Evolutionary conservation across 208 protist species (phyloP), one percentile per base, ranked within the genome.

Genomic region (Angomonas deanei): DNA sequence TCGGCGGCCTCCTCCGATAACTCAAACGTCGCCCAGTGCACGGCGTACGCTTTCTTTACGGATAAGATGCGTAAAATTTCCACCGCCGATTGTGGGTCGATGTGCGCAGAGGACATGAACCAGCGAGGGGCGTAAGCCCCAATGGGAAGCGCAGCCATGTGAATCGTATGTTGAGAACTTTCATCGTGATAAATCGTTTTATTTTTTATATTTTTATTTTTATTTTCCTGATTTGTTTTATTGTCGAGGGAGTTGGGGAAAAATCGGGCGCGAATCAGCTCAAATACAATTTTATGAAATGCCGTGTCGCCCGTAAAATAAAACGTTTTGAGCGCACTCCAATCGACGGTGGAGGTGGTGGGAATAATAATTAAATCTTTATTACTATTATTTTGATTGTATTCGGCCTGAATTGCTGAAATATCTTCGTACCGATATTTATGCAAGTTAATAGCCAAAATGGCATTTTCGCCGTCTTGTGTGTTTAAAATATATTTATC

Each of bases 21-120:
- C 59, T 88, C 63, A 60, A 92, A 96, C 8, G 91, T 96, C 21
- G 72, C 86, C 79, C 80, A 96, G 74, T 96, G 91, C 27, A 96
- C 83, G 8, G 61, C 88, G 33, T 88, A 72, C 0, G 69, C 69
- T 10, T 59, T 36, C 48, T 78, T 70, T 1, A 76, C 62, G 31
- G 72, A 57, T 23, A 92, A 39, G 27, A 88, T 74, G 32, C 78
- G 50, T 39, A 88, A 82, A n/a, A 91, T 84, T 48, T 82, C 31
- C 19, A 88, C 86, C 4, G 88, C 82, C 53, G 86, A 61, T 54
- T 72, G 68, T 17, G 88, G 86, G 61, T 91, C 68, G 17, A 88
- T 66, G 65, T 96, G 91, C 21, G 78, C 59, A 0, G 15, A 34
- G 0, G 54, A 36, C 70, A 94, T 79, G 50, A 94, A 82, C 73